Base-by-base conservation (phyloP, 2,329 filamentous ascomycete species). In the Fusarium staphyleae region DNA sequence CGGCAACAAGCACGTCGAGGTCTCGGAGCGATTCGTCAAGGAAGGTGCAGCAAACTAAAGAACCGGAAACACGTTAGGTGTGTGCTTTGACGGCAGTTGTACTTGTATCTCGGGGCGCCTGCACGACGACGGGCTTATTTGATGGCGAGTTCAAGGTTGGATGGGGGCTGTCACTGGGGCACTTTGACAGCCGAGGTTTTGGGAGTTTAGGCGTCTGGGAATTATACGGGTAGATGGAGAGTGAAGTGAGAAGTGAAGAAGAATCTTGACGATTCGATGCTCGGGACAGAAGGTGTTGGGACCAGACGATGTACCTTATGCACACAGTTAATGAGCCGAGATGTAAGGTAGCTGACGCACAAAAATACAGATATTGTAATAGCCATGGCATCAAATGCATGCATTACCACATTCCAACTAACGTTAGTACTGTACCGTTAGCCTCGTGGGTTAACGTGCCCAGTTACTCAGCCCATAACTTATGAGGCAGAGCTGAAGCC, bases 1-100 rank as follows among this genome's bases (percentile, higher is more conserved):
- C 70, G 92, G 87, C 22, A 89, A 88, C 18, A 90, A 88, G 70
- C 82, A 86, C 55, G 69, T 84, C 26, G 69, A 76, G 33, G 76
- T 83, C 63, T 74, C 75, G 72, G 88, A 77, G 65, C 75, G 76
- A 28, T 77, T 77, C 36, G 62, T 62, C n/a, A 37, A 61, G 9
- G 60, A 55, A 15, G 50, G 51, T 18, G 48, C 48, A 34, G 48
- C 35, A 43, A 14, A 51, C 22, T 41, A 53, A 53, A 24, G 39
- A 47, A 36, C 16, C 10, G 5, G 36, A n/a, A 15, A n/a, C 32
- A 28, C 15, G 19, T 14, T 12, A 19, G 16, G 24, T 8, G 32
- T 37, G 7, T 36, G 28, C 37, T 26, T 60, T 50, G n/a, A 60
- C 33, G 32, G 29, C 41, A 43, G 57, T 12, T 62, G 18, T 46